phyloP scores from a whole-genome alignment of 116 monocot species.

The Trichopus zeylanicus region DNA sequence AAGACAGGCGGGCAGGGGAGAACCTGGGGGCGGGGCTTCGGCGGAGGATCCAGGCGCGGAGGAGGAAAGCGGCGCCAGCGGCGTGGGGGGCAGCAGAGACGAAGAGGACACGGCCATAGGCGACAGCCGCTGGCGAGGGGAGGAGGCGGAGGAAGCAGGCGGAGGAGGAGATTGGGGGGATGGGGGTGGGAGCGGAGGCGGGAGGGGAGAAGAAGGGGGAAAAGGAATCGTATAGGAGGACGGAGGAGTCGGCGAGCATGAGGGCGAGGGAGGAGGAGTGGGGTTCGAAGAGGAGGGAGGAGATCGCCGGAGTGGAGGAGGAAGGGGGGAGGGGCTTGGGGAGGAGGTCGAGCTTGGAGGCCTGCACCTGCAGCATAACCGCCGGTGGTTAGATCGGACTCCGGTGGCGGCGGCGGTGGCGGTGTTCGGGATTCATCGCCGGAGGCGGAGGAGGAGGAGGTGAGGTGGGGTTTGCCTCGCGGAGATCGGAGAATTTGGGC shows the following conservation, averaged over 20 bases:
- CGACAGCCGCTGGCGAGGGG: constrained; percentile 5
- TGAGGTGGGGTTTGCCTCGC: too few relatives aligned
- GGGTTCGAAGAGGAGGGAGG: constrained; percentile 41
- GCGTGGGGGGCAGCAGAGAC: constrained; percentile 49
- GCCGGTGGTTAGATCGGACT: too few relatives aligned
- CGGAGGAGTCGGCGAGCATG: constrained; percentile 44
- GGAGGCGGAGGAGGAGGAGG: too few relatives aligned
- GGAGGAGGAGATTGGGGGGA: constrained; percentile 43
- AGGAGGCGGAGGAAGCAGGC: constrained; percentile 48
- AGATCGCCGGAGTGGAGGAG: constrained; percentile 14
- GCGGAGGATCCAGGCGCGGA: constrained; percentile 53
- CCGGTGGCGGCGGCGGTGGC: too few relatives aligned
- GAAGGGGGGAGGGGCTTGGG: constrained; percentile 9
- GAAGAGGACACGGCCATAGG: constrained; percentile 50
- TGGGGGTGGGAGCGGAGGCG: constrained; percentile 14
- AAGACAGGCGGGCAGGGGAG: constrained; percentile 26
- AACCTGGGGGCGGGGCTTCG: constrained; percentile 1
- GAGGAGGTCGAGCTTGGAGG: constrained; percentile 46
- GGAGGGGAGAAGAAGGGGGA: constrained; percentile 14
- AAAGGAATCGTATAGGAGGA: constrained; percentile 37
- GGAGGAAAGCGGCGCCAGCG: constrained; percentile 25
- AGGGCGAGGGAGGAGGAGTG: constrained; percentile 41
- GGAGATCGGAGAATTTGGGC: too few relatives aligned
- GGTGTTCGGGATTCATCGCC: too few relatives aligned
- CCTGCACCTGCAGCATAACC: constrained; percentile 25